Base-by-base conservation (phyloP, 345 rosid genomes). In the Citrus unshiu region DNA sequence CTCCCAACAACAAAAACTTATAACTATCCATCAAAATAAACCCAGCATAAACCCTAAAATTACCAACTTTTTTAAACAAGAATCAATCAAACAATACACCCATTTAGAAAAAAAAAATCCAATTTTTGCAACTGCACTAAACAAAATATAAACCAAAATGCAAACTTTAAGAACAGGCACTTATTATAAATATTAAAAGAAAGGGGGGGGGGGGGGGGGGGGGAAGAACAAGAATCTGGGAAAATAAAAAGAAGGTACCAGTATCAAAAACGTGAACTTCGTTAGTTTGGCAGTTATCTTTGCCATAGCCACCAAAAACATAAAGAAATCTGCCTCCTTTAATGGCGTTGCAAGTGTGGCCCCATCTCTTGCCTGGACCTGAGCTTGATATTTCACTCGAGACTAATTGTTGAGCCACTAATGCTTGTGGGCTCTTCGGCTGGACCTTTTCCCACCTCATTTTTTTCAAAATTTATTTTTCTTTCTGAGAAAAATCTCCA, bases 301-400 rank as follows among this genome's bases (percentile, higher is more conserved):
- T 85, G 78, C 95, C 97, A 83, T 94, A 94, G 54, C 98, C 98
- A 82, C 99, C 98, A 70, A 94, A 94, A 34, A 97, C 91, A 73
- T 93, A 97, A 71, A 97, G 91, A 86, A 93, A 89, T 83, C 91
- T 91, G 63, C 97, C 98, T 43, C 97, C 95, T 84, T 87, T 91
- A 74, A 93, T 83, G 84, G 98, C 87, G 95, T 97, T 97, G 81
- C 95, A 91, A 66, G 98, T 91, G 83, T 97, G 98, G 51, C 99
- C 98, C 98, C 99, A 97, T 90, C 98, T 90, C 83, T 92, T 92
- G 29, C 97, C 98, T 68, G 98, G 98, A 78, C 96, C 93, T 61
- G 84, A 78, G 65, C 70, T 69, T 25, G 73, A 78, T 32, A 57
- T 78, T 21, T 66, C 76, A 76, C 51, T 77, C 35, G 39, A 78